phyloP scores from a whole-genome alignment of 805 yeast genomes.

The Sungouiella blattae region DNA sequence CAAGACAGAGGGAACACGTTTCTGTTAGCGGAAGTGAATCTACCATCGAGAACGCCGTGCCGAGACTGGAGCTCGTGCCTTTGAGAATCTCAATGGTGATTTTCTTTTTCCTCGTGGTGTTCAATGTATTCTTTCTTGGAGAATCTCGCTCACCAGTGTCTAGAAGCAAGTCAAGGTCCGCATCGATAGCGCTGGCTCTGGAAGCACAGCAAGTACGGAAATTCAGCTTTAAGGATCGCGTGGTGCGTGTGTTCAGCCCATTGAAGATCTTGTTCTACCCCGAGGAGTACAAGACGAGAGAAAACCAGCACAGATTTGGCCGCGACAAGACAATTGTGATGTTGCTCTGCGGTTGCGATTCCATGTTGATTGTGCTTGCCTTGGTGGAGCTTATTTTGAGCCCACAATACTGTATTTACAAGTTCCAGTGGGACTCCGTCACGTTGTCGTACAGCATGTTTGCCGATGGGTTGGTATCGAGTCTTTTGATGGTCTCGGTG shows the following conservation, averaged over 20 bases:
- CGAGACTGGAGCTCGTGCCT: conserved; percentile 1
- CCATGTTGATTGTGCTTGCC: not conserved
- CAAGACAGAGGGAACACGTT: not conserved
- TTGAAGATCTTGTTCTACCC: conserved; percentile 1
- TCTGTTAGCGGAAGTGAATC: not conserved
- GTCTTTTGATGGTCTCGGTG: not conserved
- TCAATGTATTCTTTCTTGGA: not conserved
- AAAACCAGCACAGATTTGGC: conserved; percentile 1
- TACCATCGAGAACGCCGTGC: not conserved
- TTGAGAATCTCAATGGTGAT: not conserved
- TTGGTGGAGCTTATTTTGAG: not conserved
- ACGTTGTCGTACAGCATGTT: not conserved
- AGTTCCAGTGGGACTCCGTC: conserved; percentile 3
- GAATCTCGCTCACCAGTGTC: not conserved
- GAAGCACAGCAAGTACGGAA: not conserved
- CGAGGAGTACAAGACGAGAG: not conserved
- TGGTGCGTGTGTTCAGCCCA: not conserved
- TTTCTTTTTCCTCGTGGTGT: not conserved
- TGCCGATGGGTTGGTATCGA: not conserved
- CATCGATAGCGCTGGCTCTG: conserved; percentile 1
- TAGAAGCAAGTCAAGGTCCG: not conserved
- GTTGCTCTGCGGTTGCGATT: not conserved
- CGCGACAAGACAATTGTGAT: not conserved
- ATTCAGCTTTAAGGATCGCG: not conserved
- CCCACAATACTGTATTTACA: conserved; percentile 1